Evolutionary conservation across 2,329 filamentous ascomycete species (phyloP).

Genomic region (Aureobasidium sp.): DNA sequence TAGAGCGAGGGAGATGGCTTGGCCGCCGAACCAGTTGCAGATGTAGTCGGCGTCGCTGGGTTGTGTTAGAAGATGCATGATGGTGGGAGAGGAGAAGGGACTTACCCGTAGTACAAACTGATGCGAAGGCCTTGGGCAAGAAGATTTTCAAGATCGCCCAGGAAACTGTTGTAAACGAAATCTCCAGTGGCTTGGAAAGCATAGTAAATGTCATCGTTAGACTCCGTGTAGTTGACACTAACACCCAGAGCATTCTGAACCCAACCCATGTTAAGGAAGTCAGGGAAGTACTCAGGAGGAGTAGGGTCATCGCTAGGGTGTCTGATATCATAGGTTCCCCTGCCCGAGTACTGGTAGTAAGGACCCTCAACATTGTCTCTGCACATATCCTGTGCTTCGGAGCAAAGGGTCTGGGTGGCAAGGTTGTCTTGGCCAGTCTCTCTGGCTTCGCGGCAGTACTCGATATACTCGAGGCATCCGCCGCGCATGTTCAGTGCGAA

Average conservation of each 20-base stretch:
- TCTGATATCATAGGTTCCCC: slow-evolving; percentile 55
- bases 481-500: slow-evolving; percentile 40
- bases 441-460: slow-evolving; percentile 42
- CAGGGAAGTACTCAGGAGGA: slow-evolving; percentile 48
- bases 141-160: slow-evolving; percentile 33
- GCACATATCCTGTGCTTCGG: slow-evolving; percentile 47
- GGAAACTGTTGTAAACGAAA: slow-evolving; percentile 54
- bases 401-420: slow-evolving; percentile 41
- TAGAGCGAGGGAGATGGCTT: slow-evolving; percentile 38
- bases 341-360: slow-evolving; percentile 47
- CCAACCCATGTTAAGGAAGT: slow-evolving; percentile 54
- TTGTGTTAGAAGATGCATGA: background rate
- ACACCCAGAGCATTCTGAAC: slow-evolving; percentile 52
- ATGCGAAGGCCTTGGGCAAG: slow-evolving; percentile 31
- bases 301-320: slow-evolving; percentile 50
- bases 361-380: slow-evolving; percentile 47
- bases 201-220: slow-evolving; percentile 40
- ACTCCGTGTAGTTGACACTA: slow-evolving; percentile 47
- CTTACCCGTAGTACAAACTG: slow-evolving; percentile 27
- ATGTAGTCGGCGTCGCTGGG: slow-evolving; percentile 19
- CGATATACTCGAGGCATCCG: slow-evolving; percentile 43
- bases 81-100: background rate
- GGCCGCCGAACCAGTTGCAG: slow-evolving; percentile 39
- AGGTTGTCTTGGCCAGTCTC: slow-evolving; percentile 22
- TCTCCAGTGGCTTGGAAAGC: slow-evolving; percentile 49